phyloP scores from a whole-genome alignment of 2,329 filamentous ascomycete genomes.

The Neonectria neomacrospora region DNA sequence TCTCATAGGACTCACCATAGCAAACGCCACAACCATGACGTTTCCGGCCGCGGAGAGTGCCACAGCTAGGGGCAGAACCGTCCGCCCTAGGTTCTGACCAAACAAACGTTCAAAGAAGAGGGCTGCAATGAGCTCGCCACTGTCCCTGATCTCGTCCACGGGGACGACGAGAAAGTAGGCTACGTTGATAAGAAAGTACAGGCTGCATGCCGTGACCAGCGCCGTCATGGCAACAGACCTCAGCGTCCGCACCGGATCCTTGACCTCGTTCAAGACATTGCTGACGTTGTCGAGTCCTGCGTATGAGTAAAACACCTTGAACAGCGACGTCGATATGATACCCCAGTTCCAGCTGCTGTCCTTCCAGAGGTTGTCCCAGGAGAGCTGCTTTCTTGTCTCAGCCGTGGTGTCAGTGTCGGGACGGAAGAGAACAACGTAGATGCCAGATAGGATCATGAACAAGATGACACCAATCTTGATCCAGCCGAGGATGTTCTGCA shows the following conservation, averaged over 20 bases:
- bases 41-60: slow-evolving; percentile 76
- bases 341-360: slow-evolving; percentile 77
- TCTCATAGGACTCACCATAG: slow-evolving; percentile 62
- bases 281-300: slow-evolving; percentile 74
- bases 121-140: slow-evolving; percentile 74
- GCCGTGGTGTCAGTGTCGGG: slow-evolving; percentile 36
- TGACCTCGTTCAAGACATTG: slow-evolving; percentile 78
- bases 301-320: slow-evolving; percentile 77
- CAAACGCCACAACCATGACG: slow-evolving; percentile 78
- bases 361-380: slow-evolving; percentile 69
- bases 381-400: slow-evolving; percentile 30
- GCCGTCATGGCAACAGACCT: slow-evolving; percentile 70
- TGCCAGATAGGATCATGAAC: slow-evolving; percentile 70
- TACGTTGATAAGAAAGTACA: slow-evolving; percentile 76
- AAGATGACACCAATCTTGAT: slow-evolving; percentile 69
- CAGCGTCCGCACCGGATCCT: slow-evolving; percentile 73
- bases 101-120: slow-evolving; percentile 75
- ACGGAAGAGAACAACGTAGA: slow-evolving; percentile 66
- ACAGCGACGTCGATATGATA: slow-evolving; percentile 72
- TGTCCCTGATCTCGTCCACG: slow-evolving; percentile 72
- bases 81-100: slow-evolving; percentile 66
- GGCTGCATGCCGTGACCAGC: slow-evolving; percentile 67
- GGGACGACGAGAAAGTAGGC: slow-evolving; percentile 73
- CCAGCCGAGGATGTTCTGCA: slow-evolving; percentile 72
- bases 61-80: slow-evolving; percentile 70